Evolutionary conservation across 306 rosid species (phyloP).

Genomic region (Erythrophleum fordii): DNA sequence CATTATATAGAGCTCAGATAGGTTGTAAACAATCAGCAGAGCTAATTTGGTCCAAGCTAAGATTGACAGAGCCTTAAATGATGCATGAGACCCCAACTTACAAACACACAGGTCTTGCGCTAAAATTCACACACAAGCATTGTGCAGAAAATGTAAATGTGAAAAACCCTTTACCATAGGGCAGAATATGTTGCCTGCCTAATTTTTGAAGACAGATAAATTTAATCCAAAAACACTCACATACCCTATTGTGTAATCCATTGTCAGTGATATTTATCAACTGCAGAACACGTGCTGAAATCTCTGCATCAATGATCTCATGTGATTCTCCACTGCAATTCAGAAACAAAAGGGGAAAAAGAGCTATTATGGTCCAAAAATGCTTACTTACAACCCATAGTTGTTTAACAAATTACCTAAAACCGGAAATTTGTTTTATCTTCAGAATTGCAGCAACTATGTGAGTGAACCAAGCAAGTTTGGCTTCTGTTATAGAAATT

Average conservation of each 20-base stretch:
- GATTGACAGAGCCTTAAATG: background rate
- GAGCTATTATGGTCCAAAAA: constrained; percentile 23
- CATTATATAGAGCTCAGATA: background rate
- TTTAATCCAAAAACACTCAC: constrained; percentile 5
- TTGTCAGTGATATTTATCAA: constrained; percentile 50
- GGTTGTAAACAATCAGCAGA: background rate
- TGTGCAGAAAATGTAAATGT: background rate
- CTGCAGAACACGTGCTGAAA: constrained; percentile 54
- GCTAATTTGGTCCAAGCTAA: background rate
- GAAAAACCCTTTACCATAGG: background rate
- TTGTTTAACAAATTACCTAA: constrained; percentile 43
- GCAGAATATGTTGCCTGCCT: constrained; percentile 14
- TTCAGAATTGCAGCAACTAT: constrained; percentile 55
- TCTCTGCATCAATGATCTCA: constrained; percentile 54
- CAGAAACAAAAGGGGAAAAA: constrained; percentile 23
- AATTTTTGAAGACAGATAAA: constrained; percentile 20
- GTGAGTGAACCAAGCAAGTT: constrained; percentile 59
- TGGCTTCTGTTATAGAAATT: constrained; percentile 47
- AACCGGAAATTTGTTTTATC: constrained; percentile 48
- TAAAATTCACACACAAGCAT: background rate
- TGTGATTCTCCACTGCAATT: constrained; percentile 50
- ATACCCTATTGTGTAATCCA: constrained; percentile 55
- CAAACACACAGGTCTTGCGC: background rate
- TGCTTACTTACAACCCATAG: background rate
- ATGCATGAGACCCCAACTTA: background rate